Evolutionary conservation across 108 stramenopile genomes (phyloP), one percentile per base, ranked within the genome.

Genomic region (Mayamaea pseudoterrestris): DNA sequence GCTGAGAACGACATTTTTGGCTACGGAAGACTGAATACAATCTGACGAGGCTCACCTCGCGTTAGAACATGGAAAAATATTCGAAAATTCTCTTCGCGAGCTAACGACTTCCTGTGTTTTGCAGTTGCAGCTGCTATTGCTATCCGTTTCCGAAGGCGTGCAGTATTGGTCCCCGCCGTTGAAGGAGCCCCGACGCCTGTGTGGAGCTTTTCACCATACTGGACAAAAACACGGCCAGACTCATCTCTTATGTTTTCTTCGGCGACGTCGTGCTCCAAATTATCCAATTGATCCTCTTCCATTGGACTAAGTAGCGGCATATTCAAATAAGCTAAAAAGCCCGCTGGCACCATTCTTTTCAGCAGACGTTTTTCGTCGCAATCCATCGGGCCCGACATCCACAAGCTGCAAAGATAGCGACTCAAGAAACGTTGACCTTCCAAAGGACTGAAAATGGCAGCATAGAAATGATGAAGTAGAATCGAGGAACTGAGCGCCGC

Each of bases 331-430:
- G 55, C 39, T 40, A 83, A 44, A 43, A 89, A 73, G 5, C 87
- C 87, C 24, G 53, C 31, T 14, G 87, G 81, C 0, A 89, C 71
- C 55, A 80, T 78, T 24, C 80, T 58, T 41, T 58, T 32, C 32
- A 89, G 47, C 7, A 83, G 46, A 23, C 55, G 68, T 44, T 80
- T 83, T 41, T 78, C 82, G 27, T 71, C 61, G 42, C 75, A 77
- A 48, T 60, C 43, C 53, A 61, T 53, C 5, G 74, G 60, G 13
- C 87, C 87, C 1, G 70, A 66, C 53, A 80, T 35, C 87, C 87
- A 90, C 23, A 83, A 44, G 27, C 69, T 83, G 35, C 80, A 78
- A n/a, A 90, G 58, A 59, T 73, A 83, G 13, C 87, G 63, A 32
- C 68, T 71, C 18, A 90, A 40, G 44, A 77, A 83, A 13, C 87